These are phyloP conservation scores for Aschersonia sp. DNA, from an alignment of 2,329 filamentous ascomycete species.

Conservation along the genomic window DNA sequence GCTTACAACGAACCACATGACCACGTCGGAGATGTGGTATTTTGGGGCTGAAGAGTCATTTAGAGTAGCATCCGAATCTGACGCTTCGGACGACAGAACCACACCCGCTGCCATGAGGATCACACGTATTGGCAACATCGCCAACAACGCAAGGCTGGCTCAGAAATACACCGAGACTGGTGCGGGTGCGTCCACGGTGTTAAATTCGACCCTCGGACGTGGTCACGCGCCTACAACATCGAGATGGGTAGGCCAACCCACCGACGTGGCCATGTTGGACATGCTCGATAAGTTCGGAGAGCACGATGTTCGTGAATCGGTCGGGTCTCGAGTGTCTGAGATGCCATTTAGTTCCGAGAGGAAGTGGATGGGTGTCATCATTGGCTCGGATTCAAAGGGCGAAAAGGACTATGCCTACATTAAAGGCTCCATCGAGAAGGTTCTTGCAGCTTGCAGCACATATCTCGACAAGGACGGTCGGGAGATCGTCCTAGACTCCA, in stretches of 20 bases:
- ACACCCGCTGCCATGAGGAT: slow-evolving; percentile 67
- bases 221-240: slow-evolving; percentile 53
- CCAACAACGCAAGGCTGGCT: slow-evolving; percentile 80
- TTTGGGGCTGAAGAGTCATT: slow-evolving; percentile 50
- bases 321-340: slow-evolving; percentile 71
- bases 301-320: slow-evolving; percentile 75
- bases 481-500: slow-evolving; percentile 71
- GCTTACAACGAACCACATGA: slow-evolving; percentile 96
- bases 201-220: slow-evolving; percentile 65
- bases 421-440: slow-evolving; percentile 83
- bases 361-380: slow-evolving; percentile 98
- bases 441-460: slow-evolving; percentile 76
- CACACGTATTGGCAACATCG: slow-evolving; percentile 85
- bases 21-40: slow-evolving; percentile 90
- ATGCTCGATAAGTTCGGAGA: slow-evolving; percentile 82
- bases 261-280: slow-evolving; percentile 93
- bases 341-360: slow-evolving; percentile 93
- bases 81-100: slow-evolving; percentile 40
- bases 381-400: slow-evolving; percentile 43
- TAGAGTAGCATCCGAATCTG: slow-evolving; percentile 39
- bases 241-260: slow-evolving; percentile 92
- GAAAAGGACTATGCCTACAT: slow-evolving; percentile 80
- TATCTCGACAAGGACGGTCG: slow-evolving; percentile 77
- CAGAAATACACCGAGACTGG: slow-evolving; percentile 55
- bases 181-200: slow-evolving; percentile 55